phyloP scores from a whole-genome alignment of 345 rosid genomes.

The Citrus australasica region DNA sequence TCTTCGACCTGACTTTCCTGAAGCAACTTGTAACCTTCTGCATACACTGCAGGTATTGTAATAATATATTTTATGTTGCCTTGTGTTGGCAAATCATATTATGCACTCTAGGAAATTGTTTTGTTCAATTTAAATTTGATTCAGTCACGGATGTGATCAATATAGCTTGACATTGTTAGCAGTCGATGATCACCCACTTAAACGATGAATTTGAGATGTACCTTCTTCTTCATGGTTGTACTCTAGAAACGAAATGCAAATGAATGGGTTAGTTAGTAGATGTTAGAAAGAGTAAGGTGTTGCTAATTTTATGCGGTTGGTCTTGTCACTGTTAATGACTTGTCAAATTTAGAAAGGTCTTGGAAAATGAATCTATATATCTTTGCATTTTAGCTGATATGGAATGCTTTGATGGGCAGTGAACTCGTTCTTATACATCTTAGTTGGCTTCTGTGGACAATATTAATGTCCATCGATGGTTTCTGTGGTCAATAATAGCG shows the following conservation, averaged over 20 bases:
- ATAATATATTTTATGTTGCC: background rate
- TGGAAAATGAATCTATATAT: background rate
- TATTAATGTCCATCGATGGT: background rate
- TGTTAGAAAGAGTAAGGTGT: background rate
- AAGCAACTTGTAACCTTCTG: slow-evolving; percentile 95
- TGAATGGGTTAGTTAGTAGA: background rate
- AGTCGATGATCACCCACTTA: background rate
- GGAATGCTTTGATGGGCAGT: background rate
- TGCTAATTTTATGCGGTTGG: background rate
- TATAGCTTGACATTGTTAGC: background rate
- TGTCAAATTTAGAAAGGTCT: background rate
- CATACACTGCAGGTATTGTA: slow-evolving; percentile 81
- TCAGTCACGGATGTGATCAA: background rate
- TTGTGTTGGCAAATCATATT: background rate
- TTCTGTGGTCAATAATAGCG: background rate
- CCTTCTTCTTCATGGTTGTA: background rate
- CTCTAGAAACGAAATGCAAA: background rate
- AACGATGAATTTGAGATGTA: background rate
- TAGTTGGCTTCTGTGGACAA: background rate
- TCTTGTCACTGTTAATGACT: background rate
- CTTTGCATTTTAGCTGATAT: background rate
- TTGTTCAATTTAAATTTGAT: background rate
- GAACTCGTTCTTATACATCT: background rate
- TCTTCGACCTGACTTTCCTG: slow-evolving; percentile 91
- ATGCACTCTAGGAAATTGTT: background rate